phyloP scores from a whole-genome alignment of 2,329 filamentous ascomycete species.

The Tolypocladium nubicola region DNA sequence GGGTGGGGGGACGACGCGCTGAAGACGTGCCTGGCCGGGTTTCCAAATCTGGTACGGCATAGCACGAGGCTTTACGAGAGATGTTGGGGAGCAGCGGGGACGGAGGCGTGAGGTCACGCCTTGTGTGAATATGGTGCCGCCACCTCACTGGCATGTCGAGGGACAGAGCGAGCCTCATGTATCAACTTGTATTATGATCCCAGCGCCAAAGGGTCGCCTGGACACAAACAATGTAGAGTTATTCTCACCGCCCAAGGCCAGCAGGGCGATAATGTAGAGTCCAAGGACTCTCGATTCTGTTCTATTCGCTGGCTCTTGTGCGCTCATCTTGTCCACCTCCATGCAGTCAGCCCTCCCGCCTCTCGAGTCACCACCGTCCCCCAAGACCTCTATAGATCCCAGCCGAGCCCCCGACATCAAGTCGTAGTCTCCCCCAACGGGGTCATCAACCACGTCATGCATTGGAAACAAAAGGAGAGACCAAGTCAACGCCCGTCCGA shows the following conservation, averaged over 20 bases:
- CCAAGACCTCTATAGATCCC: neutral
- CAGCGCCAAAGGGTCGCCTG: neutral
- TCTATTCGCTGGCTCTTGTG: neutral
- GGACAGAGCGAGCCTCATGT: neutral
- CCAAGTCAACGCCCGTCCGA: neutral
- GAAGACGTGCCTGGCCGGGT: conserved; percentile 40
- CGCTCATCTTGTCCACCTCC: neutral
- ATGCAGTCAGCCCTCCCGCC: neutral
- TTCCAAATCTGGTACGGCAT: conserved; percentile 49
- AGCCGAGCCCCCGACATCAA: neutral
- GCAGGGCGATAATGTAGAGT: neutral
- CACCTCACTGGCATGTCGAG: neutral
- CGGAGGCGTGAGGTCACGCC: neutral
- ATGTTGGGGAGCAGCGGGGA: conserved; percentile 13
- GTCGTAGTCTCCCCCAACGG: neutral
- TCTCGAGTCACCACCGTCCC: neutral
- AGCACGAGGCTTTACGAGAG: conserved; percentile 21
- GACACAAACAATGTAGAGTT: neutral
- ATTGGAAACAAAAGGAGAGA: neutral
- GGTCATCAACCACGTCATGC: neutral
- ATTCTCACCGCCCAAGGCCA: neutral
- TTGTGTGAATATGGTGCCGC: neutral
- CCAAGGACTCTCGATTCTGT: neutral
- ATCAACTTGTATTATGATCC: neutral
- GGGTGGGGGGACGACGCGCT: conserved; percentile 56